phyloP scores from a whole-genome alignment of 495 filamentous ascomycete species.

The Penicillium waksmanii region DNA sequence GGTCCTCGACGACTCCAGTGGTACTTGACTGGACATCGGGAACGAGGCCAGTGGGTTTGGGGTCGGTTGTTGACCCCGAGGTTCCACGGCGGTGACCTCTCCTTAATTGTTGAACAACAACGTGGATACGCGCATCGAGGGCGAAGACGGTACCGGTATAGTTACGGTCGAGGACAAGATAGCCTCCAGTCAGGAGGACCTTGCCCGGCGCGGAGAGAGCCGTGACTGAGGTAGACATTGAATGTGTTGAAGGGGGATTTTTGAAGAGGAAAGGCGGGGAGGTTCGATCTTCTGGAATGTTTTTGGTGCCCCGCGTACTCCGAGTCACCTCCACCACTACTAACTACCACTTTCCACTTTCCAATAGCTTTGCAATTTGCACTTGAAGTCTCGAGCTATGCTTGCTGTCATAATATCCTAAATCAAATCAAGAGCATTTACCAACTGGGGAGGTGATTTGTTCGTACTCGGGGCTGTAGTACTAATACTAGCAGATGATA shows the following conservation, averaged over 20 bases:
- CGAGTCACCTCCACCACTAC: too few relatives aligned
- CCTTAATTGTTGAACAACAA: slow-evolving; percentile 65
- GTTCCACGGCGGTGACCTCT: slow-evolving; percentile 36
- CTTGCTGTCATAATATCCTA: too few relatives aligned
- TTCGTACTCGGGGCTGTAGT: too few relatives aligned
- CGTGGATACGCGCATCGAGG: slow-evolving; percentile 90
- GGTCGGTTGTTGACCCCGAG: slow-evolving; percentile 24
- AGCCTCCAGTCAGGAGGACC: slow-evolving; percentile 91
- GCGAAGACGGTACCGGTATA: slow-evolving; percentile 93
- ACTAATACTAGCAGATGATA: too few relatives aligned
- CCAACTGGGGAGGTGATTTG: too few relatives aligned
- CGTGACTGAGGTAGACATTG: slow-evolving; percentile 32
- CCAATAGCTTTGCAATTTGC: too few relatives aligned
- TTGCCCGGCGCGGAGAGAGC: slow-evolving; percentile 94
- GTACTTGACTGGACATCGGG: slow-evolving; percentile 12
- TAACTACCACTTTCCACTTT: too few relatives aligned
- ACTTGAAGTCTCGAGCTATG: too few relatives aligned
- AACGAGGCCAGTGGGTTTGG: slow-evolving; percentile 14
- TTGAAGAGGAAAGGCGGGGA: slow-evolving; percentile 21
- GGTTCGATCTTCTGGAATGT: slow-evolving; percentile 4
- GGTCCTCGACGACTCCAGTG: slow-evolving; percentile 21
- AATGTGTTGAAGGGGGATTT: slow-evolving; percentile 1
- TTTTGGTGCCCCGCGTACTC: slow-evolving; percentile 11
- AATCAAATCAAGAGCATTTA: too few relatives aligned
- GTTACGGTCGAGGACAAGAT: slow-evolving; percentile 86